These are phyloP conservation scores for Babesia ovis DNA, from an alignment of 169 alveolate genomes.

Conservation along the genomic window DNA sequence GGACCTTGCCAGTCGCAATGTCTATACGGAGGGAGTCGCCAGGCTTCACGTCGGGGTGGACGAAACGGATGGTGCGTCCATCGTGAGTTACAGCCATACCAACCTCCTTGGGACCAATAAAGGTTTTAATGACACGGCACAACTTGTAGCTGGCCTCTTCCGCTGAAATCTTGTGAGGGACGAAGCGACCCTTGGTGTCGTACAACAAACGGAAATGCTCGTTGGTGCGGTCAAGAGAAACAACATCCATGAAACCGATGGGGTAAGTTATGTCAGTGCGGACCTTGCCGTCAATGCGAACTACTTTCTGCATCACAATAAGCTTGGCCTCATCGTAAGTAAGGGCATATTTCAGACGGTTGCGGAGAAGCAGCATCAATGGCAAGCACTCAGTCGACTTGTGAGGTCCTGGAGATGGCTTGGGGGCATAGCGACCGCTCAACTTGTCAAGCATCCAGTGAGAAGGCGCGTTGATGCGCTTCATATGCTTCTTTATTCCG, in stretches of 20 bases:
- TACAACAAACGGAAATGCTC: constrained; percentile 94
- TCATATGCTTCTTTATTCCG: constrained; percentile 98
- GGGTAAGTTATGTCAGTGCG: constrained; percentile 97
- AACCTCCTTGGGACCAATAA: constrained; percentile 94
- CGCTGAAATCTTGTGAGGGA: constrained; percentile 90
- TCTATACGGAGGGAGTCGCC: constrained; percentile 95
- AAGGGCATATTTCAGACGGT: constrained; percentile 92
- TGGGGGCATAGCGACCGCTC: constrained; percentile 93
- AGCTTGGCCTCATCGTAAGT: constrained; percentile 92
- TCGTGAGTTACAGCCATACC: constrained; percentile 97
- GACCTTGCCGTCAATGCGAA: constrained; percentile 94
- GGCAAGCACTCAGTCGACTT: constrained; percentile 97
- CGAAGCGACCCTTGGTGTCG: constrained; percentile 98
- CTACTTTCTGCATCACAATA: constrained; percentile 94
- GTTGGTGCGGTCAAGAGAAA: constrained; percentile 91
- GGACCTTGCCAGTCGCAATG: constrained; percentile 92
- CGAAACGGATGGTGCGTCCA: constrained; percentile 97
- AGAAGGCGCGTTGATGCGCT: constrained; percentile 98
- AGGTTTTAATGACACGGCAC: constrained; percentile 92
- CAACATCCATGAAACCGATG: constrained; percentile 96
- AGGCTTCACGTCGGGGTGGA: constrained; percentile 96
- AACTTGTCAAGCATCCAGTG: constrained; percentile 98
- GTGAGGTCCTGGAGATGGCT: constrained; percentile 95
- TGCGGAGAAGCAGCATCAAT: constrained; percentile 88
- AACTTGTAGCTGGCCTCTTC: constrained; percentile 96